These are phyloP conservation scores for Ziziphus jujuba DNA, from an alignment of 306 rosid genomes.

Conservation along the genomic window DNA sequence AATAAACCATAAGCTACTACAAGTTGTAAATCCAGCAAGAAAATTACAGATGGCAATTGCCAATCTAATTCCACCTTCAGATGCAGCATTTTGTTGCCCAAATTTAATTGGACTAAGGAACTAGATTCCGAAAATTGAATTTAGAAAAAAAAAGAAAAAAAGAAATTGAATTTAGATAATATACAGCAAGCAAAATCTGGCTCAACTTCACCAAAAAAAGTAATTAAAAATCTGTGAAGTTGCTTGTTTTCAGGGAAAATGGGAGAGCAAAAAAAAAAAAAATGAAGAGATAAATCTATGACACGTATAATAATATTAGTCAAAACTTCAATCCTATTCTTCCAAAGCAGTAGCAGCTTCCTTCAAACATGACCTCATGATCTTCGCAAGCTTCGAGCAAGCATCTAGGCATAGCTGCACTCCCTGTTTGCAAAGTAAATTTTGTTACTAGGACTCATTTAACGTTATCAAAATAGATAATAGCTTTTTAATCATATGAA, in stretches of 20 bases:
- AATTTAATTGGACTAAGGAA: not conserved
- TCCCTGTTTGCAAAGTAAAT: conserved; percentile 49
- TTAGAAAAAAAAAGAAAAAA: no score
- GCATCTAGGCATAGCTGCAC: conserved; percentile 93
- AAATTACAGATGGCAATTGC: not conserved
- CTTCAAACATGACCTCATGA: conserved; percentile 83
- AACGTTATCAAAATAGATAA: not conserved
- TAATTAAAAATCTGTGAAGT: not conserved
- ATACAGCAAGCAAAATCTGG: conserved; percentile 14
- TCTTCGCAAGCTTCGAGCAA: conserved; percentile 73
- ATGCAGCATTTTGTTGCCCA: not conserved
- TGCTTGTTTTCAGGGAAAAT: not conserved
- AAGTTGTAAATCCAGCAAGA: not conserved
- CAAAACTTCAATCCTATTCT: conserved; percentile 37
- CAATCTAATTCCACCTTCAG: not conserved
- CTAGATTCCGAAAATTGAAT: not conserved
- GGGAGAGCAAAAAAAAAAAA: not conserved
- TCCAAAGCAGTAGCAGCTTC: conserved; percentile 52
- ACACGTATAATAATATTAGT: not conserved
- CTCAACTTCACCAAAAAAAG: not conserved
- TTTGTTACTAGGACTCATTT: not conserved
- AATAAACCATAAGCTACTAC: not conserved
- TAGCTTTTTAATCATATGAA: not conserved
- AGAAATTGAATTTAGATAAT: not conserved
- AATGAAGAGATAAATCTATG: not conserved